Evolutionary conservation across 306 rosid genomes (phyloP).

Genomic region (Quercus robur): DNA sequence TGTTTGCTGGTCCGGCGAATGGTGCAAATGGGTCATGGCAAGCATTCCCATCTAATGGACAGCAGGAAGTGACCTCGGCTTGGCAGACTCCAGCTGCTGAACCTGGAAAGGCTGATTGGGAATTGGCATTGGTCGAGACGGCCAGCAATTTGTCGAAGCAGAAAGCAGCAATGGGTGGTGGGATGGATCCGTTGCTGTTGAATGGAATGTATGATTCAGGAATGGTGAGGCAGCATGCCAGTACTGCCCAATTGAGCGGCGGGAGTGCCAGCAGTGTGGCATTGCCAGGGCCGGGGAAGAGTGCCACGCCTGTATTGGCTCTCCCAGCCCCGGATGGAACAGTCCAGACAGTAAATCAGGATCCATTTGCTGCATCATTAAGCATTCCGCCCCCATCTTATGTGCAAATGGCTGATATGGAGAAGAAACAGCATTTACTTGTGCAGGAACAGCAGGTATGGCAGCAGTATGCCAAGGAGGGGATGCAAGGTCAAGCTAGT

Average conservation of each 20-base stretch:
- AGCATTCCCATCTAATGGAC: conserved; percentile 88
- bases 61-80: conserved; percentile 85
- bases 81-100: conserved; percentile 98
- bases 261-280: conserved; percentile 99
- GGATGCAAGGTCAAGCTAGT: conserved; percentile 95
- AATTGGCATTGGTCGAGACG: conserved; percentile 91
- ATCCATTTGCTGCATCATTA: conserved; percentile 85
- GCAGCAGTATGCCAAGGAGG: conserved; percentile 84
- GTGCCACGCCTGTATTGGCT: conserved; percentile 74
- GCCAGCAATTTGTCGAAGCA: conserved; percentile 81
- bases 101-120: conserved; percentile 93
- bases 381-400: conserved; percentile 85
- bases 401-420: conserved; percentile 98
- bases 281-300: conserved; percentile 72
- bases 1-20: conserved; percentile 75
- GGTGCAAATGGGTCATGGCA: conserved; percentile 90
- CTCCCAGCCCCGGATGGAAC: conserved; percentile 99
- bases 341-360: conserved; percentile 80
- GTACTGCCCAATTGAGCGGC: conserved; percentile 75
- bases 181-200: conserved; percentile 82
- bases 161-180: conserved; percentile 77
- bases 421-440: conserved; percentile 82
- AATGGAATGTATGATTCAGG: conserved; percentile 98
- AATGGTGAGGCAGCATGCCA: conserved; percentile 84
- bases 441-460: conserved; percentile 83